Percentiles rank a stretch among this genome's conserved stretches.
Evolutionary conservation across 768 basidiomycete species (phyloP).

Genomic region (Wakefieldia striispora): DNA sequence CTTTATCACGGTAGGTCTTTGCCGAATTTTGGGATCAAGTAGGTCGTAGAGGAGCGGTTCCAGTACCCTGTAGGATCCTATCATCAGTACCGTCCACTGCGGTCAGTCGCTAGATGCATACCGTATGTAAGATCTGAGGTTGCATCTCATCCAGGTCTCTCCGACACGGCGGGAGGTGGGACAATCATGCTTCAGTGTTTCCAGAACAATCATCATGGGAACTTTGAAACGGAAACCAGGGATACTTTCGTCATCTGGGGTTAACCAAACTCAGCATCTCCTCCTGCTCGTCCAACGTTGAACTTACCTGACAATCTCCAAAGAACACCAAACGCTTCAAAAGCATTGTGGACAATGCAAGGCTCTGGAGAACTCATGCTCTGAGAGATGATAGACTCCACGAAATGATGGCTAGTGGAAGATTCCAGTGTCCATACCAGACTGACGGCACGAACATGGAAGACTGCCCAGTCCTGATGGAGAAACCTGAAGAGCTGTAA

Average conservation of each 20-base stretch:
- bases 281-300: not conserved
- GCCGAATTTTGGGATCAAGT: slow-evolving; percentile 64
- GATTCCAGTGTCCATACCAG: slow-evolving; percentile 80
- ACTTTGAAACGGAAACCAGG: slow-evolving; percentile 83
- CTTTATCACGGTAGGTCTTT: slow-evolving; percentile 46
- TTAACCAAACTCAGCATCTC: slow-evolving; percentile 3
- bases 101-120: slow-evolving; percentile 28
- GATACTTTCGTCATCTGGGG: slow-evolving; percentile 69
- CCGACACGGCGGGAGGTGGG: slow-evolving; percentile 73
- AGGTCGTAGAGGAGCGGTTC: slow-evolving; percentile 85
- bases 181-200: slow-evolving; percentile 75
- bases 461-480: slow-evolving; percentile 57
- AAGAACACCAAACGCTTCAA: slow-evolving; percentile 87
- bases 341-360: slow-evolving; percentile 51
- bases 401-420: slow-evolving; percentile 51
- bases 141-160: slow-evolving; percentile 98
- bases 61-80: slow-evolving; percentile 61
- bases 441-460: slow-evolving; percentile 79
- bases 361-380: slow-evolving; percentile 59
- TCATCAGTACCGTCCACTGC: not conserved
- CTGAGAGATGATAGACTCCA: slow-evolving; percentile 79
- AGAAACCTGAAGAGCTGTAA: slow-evolving; percentile 72
- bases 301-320: slow-evolving; percentile 83
- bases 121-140: slow-evolving; percentile 88
- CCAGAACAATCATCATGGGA: slow-evolving; percentile 86